These are phyloP conservation scores for Oryza meyeriana DNA, from an alignment of 176 grass and related monocot species.

Conservation along the genomic window DNA sequence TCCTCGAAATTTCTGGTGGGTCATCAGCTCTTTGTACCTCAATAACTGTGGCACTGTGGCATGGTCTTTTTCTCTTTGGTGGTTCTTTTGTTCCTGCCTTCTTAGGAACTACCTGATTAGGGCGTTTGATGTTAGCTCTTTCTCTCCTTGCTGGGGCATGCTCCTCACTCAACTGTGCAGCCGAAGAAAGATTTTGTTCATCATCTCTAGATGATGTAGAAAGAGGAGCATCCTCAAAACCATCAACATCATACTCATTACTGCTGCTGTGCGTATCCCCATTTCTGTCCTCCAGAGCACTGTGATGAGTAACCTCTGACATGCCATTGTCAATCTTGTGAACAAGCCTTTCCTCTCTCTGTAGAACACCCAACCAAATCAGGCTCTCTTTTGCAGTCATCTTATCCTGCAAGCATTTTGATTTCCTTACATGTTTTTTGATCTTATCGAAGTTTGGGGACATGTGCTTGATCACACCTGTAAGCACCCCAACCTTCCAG, in stretches of 20 bases:
- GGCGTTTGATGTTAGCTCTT: conserved; percentile 1
- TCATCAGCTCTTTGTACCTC: conserved; percentile 30
- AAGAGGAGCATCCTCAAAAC: conserved; percentile 55
- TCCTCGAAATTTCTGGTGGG: conserved; percentile 42
- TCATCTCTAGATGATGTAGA: conserved; percentile 79
- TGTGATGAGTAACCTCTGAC: conserved; percentile 50
- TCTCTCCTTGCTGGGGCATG: conserved; percentile 17
- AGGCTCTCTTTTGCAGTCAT: conserved; percentile 96
- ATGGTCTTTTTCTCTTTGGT: conserved; percentile 51
- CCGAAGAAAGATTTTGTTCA: conserved; percentile 36
- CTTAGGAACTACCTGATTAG: conserved; percentile 19
- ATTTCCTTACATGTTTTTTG: conserved; percentile 80
- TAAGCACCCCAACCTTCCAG: conserved; percentile 96
- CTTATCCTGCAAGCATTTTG: conserved; percentile 97
- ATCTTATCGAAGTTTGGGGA: conserved; percentile 92
- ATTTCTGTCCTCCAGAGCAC: conserved; percentile 37
- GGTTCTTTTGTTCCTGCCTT: conserved; percentile 34
- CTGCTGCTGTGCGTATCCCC: conserved; percentile 58
- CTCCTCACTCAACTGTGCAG: conserved; percentile 35
- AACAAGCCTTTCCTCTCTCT: conserved; percentile 73
- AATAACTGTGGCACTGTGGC: neutral
- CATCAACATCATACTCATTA: conserved; percentile 86
- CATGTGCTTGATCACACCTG: conserved; percentile 95
- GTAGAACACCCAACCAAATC: conserved; percentile 85
- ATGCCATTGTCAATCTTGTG: conserved; percentile 58